Base-by-base conservation (phyloP, 345 rosid species). In the Cardamine chenopodiifolia region DNA sequence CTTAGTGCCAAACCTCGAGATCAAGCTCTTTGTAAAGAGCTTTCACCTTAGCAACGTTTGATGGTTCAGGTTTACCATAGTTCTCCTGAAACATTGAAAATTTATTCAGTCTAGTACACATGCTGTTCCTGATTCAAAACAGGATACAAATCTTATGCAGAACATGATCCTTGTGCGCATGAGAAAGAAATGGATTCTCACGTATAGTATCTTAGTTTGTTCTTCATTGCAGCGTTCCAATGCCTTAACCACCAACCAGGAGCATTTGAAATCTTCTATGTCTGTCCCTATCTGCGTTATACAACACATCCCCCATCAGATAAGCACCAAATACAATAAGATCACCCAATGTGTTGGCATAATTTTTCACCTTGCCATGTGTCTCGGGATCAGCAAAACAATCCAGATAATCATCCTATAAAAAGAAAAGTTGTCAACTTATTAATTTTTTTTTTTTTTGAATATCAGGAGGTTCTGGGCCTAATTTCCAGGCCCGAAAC, bases 211-310 rank as follows among this genome's bases (percentile, higher is more conserved):
- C 80, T 86, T 82, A 85, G 85, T 85, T 62, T 91, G 96, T 62
- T 85, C 93, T 65, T 82, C 83, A 11, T 69, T 84, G 77, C 86
- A 85, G 48, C 83, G 80, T 83, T 89, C 93, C 56, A 91, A 79
- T 15, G 96, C 91, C 79, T 88, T 89, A 23, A 89, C 93, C 39
- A 91, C 89, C 86, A 91, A 74, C 97, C 97, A 91, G 1, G 96
- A 86, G 85, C 96, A 91, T 80, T 91, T 91, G 61, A 85, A 85
- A 76, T 91, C 97, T 81, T 87, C 91, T 53, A 89, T 91, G 79
- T 91, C 97, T 17, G 96, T 89, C 67, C 97, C 96, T 37, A 91
- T 84, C 96, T 91, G 84, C 72, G n/a, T 66, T 23, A 52, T 18
- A 20, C 35, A 66, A 59, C 52, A 9, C 55, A 71, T 49, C 39